Base-by-base conservation (phyloP, 208 protist genomes). In the Leishmania major region DNA sequence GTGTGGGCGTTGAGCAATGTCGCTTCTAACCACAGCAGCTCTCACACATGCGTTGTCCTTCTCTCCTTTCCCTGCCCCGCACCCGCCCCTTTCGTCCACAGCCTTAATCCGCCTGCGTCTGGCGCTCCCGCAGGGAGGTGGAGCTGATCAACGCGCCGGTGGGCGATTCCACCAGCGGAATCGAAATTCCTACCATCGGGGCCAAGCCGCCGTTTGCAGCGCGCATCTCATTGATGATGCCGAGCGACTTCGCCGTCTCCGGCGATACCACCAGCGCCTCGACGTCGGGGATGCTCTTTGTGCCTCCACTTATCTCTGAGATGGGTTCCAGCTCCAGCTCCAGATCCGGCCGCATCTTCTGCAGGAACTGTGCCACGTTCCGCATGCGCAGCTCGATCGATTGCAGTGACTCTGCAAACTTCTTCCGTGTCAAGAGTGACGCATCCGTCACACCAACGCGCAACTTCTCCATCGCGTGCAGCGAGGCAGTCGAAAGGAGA, bases 211-310 rank as follows among this genome's bases (percentile, higher is more conserved):
- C 77, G 51, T 91, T 92, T 22, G 86, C 87, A 19, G 80, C 77
- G 7, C 95, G 90, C 66, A 92, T 83, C 37, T 86, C 85, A 75
- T 98, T 98, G 51, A 97, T 97, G 35, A 78, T 71, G 31, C 47
- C 45, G 13, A 96, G 71, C 10, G 89, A 89, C 15, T 77, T 66
- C 47, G 88, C 87, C 35, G 95, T 98, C 81, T 98, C 95, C 1
- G 92, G 90, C 1, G 95, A 97, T 15, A 96, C 85, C 35, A 95
- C 88, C 13, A 98, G 77, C 13, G 95, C 95, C 86, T 96, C 88
- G 15, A 96, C 75, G 1, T 82, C 86, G 15, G 81, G 75, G 69
- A 94, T 94, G n/a, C 55, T 75, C 71, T 95, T 88, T 3, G 94
- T 94, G 19, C 95, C 95, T 22, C 95, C 95, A 43, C 85, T 88